Percentiles rank a stretch among this genome's conserved stretches.
These are phyloP conservation scores for Corchorus capsularis DNA, from an alignment of 345 rosid species.

Conservation along the genomic window DNA sequence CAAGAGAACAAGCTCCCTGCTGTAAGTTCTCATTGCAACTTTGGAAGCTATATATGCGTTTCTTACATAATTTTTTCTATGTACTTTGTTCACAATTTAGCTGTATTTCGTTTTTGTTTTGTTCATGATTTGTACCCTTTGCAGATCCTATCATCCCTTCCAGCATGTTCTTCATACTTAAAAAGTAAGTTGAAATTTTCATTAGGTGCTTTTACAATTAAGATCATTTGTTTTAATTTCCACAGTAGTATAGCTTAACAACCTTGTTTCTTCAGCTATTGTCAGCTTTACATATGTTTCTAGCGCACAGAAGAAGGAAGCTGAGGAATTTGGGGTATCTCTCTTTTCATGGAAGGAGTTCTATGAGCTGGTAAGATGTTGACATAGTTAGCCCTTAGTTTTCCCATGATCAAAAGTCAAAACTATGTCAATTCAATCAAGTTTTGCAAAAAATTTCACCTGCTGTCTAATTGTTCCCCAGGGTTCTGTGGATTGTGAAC, in stretches of 20 bases:
- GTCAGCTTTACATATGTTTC: conserved; percentile 72
- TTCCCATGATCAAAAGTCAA: neutral
- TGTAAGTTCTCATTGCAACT: conserved; percentile 41
- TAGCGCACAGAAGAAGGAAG: conserved; percentile 64
- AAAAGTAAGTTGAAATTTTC: conserved; percentile 52
- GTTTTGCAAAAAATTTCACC: neutral
- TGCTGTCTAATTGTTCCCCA: conserved; percentile 16
- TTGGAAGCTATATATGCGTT: too few relatives aligned
- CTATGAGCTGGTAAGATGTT: conserved; percentile 48
- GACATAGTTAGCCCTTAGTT: neutral
- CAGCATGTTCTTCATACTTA: conserved; percentile 58
- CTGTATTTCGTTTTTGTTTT: neutral
- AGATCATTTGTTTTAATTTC: neutral
- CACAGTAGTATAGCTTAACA: neutral
- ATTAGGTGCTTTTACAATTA: neutral
- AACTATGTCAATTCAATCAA: neutral
- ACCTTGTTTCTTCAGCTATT: conserved; percentile 52
- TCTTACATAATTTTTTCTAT: too few relatives aligned
- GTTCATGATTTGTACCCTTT: conserved; percentile 16
- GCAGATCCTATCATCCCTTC: conserved; percentile 76
- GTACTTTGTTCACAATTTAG: neutral
- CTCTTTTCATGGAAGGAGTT: conserved; percentile 87
- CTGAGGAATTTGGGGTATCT: conserved; percentile 66
- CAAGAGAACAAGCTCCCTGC: conserved; percentile 80
- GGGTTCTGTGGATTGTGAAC: conserved; percentile 63